Conservation (phyloP, 208 protist species). For the Acanthamoeba culbertsoni region DNA sequence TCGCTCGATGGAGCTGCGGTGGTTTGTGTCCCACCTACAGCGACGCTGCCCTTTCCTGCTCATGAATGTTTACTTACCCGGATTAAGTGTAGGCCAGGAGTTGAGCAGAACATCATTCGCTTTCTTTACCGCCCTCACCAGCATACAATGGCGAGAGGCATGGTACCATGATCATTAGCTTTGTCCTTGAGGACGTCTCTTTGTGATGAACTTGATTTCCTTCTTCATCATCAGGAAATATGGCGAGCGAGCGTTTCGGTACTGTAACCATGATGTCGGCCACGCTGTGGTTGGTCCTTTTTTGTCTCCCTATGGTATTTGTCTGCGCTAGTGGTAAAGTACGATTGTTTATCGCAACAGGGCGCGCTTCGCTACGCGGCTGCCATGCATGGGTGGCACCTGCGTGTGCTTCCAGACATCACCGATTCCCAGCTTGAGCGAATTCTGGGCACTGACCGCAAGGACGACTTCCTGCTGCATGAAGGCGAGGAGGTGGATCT, state of each 20-base stretch:
- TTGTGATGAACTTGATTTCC: too few species aligned
- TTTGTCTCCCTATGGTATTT: too few species aligned
- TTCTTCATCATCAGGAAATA: too few species aligned
- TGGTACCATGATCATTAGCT: background rate
- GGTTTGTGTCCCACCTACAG: background rate
- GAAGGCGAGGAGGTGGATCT: background rate
- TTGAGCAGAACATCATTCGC: background rate
- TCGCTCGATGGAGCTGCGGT: background rate
- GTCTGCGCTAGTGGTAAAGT: too few species aligned
- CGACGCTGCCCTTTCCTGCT: too few species aligned
- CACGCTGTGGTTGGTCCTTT: background rate
- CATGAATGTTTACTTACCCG: too few species aligned
- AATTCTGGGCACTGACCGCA: background rate
- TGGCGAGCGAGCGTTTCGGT: constrained; percentile 14
- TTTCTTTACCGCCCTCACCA: constrained; percentile 38
- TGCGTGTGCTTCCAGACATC: background rate
- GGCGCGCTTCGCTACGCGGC: background rate
- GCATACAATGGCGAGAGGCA: constrained; percentile 38
- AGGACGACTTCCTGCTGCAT: background rate
- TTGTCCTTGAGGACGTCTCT: background rate
- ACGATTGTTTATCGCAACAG: background rate
- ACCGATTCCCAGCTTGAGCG: background rate
- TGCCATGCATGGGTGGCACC: constrained; percentile 16
- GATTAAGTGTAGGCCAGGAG: too few species aligned
- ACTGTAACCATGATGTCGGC: constrained; percentile 46